Conservation (phyloP, 208 protist species). For the Trypanosoma rangeli region DNA sequence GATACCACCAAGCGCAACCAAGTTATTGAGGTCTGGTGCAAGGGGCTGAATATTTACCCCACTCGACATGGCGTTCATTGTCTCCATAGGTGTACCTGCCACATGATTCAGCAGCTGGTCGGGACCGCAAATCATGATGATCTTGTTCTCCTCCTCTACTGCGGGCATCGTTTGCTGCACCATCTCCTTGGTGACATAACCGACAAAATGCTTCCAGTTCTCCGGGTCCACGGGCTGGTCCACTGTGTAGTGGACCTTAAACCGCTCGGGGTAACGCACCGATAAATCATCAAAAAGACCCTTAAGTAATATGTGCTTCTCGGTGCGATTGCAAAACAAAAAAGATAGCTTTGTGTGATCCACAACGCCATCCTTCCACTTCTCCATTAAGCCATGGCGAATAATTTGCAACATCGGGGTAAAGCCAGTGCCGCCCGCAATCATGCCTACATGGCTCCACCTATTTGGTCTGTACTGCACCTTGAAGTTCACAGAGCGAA, state of each 20-base stretch:
- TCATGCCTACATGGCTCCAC: constrained; percentile 91
- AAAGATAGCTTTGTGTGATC: constrained; percentile 91
- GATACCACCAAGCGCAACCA: constrained; percentile 73
- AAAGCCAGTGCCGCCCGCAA: constrained; percentile 93
- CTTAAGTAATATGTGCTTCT: constrained; percentile 90
- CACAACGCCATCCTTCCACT: constrained; percentile 56
- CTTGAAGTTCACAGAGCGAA: constrained; percentile 81
- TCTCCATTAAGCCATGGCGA: constrained; percentile 64
- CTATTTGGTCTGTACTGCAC: constrained; percentile 84
- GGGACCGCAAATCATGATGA: constrained; percentile 91
- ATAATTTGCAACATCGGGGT: constrained; percentile 94
- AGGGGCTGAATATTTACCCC: constrained; percentile 79
- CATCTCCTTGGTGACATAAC: constrained; percentile 80
- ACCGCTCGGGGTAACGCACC: constrained; percentile 55
- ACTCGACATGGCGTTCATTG: constrained; percentile 77
- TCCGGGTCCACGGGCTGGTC: constrained; percentile 77
- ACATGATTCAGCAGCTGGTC: constrained; percentile 83
- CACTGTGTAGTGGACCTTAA: constrained; percentile 91
- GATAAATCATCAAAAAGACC: constrained; percentile 88
- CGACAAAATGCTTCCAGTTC: constrained; percentile 83
- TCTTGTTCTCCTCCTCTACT: constrained; percentile 74
- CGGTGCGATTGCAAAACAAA: constrained; percentile 93
- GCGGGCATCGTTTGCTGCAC: constrained; percentile 71
- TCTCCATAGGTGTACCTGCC: constrained; percentile 72
- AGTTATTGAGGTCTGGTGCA: constrained; percentile 84